Conservation (phyloP, 106 monocot genomes). For the Dendrobium catenatum region DNA sequence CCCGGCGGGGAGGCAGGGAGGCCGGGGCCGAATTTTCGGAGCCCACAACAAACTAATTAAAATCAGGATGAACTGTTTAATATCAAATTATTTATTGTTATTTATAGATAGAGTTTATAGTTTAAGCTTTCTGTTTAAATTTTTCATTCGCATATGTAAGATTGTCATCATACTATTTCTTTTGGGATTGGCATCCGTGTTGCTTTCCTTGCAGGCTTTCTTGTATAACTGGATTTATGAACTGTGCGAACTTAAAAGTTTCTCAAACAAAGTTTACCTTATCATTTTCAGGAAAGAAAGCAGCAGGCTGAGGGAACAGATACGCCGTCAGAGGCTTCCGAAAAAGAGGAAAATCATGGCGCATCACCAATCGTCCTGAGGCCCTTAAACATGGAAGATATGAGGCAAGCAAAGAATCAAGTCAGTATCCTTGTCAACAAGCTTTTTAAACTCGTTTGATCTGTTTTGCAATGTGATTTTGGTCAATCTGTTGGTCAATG, state of each 20-base stretch:
- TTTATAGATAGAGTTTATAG: too few species aligned
- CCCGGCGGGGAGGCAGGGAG: too few species aligned
- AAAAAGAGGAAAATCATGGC: constrained; percentile 13
- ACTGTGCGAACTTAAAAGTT: too few species aligned
- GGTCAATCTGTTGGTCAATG: neutral
- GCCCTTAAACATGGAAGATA: constrained; percentile 67
- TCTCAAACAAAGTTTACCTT: neutral
- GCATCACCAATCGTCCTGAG: constrained; percentile 40
- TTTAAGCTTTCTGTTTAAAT: neutral
- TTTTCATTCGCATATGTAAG: neutral
- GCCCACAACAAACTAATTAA: too few species aligned
- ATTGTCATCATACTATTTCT: too few species aligned
- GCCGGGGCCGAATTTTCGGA: too few species aligned
- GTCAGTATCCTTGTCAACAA: constrained; percentile 22
- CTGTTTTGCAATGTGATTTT: neutral
- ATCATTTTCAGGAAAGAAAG: constrained; percentile 40
- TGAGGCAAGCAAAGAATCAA: constrained; percentile 76
- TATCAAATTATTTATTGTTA: too few species aligned
- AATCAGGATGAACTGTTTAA: too few species aligned
- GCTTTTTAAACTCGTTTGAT: neutral
- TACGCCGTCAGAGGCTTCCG: constrained; percentile 16
- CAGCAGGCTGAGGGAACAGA: constrained; percentile 25
- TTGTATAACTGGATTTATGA: too few species aligned
- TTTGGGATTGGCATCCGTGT: too few species aligned
- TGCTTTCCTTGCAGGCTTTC: too few species aligned